Evolutionary conservation across 768 basidiomycete genomes (phyloP).

Genomic region (Pleurotus pulmonarius): DNA sequence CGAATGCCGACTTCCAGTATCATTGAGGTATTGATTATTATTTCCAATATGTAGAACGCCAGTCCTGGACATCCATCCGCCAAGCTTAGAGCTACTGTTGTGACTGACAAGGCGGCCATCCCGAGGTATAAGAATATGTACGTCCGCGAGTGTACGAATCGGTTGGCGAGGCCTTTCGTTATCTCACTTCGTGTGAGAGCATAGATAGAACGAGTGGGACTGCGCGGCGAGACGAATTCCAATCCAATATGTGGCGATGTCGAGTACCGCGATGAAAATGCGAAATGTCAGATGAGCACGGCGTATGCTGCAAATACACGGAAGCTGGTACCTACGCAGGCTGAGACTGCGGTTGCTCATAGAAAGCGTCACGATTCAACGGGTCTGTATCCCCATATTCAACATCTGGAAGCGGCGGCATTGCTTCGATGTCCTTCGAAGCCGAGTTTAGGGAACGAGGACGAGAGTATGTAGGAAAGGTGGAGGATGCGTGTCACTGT

Average conservation of each 20-base stretch:
- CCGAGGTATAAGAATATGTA: slow-evolving; percentile 87
- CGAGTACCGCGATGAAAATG: not conserved
- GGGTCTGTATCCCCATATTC: slow-evolving; percentile 33
- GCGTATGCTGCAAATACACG: not conserved
- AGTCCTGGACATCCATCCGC: slow-evolving; percentile 81
- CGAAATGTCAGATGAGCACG: not conserved
- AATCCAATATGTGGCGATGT: not conserved
- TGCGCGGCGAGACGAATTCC: slow-evolving; percentile 24
- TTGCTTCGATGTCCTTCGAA: slow-evolving; percentile 16
- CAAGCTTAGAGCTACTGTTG: slow-evolving; percentile 81
- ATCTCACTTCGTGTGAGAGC: slow-evolving; percentile 81
- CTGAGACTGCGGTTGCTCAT: not conserved
- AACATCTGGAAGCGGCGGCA: slow-evolving; percentile 33
- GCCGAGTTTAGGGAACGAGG: not conserved
- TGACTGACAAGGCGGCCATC: slow-evolving; percentile 84
- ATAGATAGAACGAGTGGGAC: slow-evolving; percentile 80
- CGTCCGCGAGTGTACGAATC: slow-evolving; percentile 82
- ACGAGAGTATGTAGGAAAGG: not conserved
- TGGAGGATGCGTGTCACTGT: not conserved
- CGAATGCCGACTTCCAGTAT: slow-evolving; percentile 91
- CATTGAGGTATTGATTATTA: slow-evolving; percentile 89
- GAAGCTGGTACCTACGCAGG: slow-evolving; percentile 10
- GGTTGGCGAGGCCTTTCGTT: slow-evolving; percentile 80
- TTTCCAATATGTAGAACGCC: slow-evolving; percentile 86
- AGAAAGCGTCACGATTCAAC: slow-evolving; percentile 26